Percentiles rank a stretch among this genome's conserved stretches.
Conservation (phyloP, 2,329 filamentous ascomycete species). For the Aspergillus fijiensis region DNA sequence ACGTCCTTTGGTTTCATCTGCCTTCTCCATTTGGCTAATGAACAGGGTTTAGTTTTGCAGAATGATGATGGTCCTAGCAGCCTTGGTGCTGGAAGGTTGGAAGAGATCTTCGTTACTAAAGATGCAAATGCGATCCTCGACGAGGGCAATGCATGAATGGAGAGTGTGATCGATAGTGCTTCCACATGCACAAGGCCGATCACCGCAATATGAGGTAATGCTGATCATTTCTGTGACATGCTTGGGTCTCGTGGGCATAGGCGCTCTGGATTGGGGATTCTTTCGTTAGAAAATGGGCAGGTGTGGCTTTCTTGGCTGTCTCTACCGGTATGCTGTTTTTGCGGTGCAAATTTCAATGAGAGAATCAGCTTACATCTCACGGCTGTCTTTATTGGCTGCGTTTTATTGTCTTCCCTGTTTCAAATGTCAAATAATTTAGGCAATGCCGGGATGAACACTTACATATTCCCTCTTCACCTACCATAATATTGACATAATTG, state of each 20-base stretch:
- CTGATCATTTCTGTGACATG: background rate
- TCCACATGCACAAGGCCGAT: background rate
- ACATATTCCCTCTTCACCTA: background rate
- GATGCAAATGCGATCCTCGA: conserved; percentile 43
- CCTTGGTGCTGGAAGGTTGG: conserved; percentile 33
- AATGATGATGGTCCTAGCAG: conserved; percentile 50
- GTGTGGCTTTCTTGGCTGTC: background rate
- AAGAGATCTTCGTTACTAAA: conserved; percentile 47
- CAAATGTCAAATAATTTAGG: background rate
- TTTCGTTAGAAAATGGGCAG: conserved; percentile 4
- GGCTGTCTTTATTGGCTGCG: background rate
- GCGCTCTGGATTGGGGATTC: conserved; percentile 9
- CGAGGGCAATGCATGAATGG: conserved; percentile 31
- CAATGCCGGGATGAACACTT: background rate
- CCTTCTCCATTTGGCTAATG: conserved; percentile 84
- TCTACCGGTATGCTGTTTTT: background rate
- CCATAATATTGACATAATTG: background rate
- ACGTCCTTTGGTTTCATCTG: conserved; percentile 94
- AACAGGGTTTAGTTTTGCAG: conserved; percentile 80
- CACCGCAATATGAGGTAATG: conserved; percentile 16
- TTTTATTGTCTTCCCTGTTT: background rate
- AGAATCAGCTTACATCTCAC: background rate
- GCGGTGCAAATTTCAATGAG: background rate
- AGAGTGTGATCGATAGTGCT: background rate
- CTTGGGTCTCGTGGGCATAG: conserved; percentile 6